Base-by-base conservation (phyloP, 2,329 filamentous ascomycete species). In the Cladosporium austrohemisphaericum region DNA sequence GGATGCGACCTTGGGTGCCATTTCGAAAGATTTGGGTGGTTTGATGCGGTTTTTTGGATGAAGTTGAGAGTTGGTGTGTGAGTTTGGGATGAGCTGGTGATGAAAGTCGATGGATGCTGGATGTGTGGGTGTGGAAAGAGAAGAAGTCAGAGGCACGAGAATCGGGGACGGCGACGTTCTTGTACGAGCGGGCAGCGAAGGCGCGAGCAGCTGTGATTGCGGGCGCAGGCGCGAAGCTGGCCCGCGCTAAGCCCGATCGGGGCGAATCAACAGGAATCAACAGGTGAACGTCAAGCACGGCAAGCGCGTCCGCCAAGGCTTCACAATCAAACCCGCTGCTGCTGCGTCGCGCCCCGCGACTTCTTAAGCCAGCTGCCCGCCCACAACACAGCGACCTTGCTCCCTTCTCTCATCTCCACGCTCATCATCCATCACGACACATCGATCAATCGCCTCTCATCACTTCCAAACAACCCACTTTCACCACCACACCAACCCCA, bases 1-100 rank as follows among this genome's bases (percentile, higher is more conserved):
- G 60, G 94, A 87, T 70, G 92, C 92, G 70, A 87, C 85, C 81
- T 97, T 97, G 71, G 93, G 92, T 79, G 93, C 83, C 93, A 97
- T 97, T 86, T 85, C 84, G 71, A 66, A 62, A 67, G 59, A 54
- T 69, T 51, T 49, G 52, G 56, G 53, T 50, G 53, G 52, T 52
- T 50, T 38, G 48, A 62, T 51, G 52, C 50, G 54, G 61, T 57
- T 64, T 59, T n/a, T 62, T 49, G 43, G 55, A 54, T 54, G 55
- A 58, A 52, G 41, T 52, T 62, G 55, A 51, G 51, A 45, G 52
- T 63, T 57, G 55, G 44, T 57, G 57, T 57, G 56, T 62, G 61
- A 58, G 60, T 61, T 63, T 58, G 57, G 52, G 57, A 54, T 55
- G 55, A 47, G 52, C 52, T 54, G 57, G 38, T 63, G 64, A 65